Evolutionary conservation across 768 basidiomycete genomes (phyloP).

Genomic region (Boletus vinaceobasis): DNA sequence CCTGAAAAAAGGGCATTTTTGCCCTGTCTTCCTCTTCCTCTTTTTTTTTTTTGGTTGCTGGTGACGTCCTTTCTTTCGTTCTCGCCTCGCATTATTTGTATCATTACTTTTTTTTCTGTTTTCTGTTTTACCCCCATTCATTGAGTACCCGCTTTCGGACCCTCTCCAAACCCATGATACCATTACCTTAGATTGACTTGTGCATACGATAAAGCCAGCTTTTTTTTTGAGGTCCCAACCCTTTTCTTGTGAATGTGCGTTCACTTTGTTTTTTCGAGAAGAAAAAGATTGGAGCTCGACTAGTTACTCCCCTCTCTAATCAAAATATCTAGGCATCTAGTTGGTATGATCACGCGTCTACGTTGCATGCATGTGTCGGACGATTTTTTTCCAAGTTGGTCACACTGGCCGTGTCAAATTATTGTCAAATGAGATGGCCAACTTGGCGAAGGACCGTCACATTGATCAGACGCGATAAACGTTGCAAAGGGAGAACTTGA

Average conservation of each 20-base stretch:
- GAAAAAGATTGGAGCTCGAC: not conserved
- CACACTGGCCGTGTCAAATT: not conserved
- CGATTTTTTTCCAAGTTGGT: not conserved
- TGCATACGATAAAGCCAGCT: constrained; percentile 15
- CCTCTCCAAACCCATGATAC: constrained; percentile 10
- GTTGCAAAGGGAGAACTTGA: too few species aligned
- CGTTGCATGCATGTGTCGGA: not conserved
- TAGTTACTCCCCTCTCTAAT: constrained; percentile 2
- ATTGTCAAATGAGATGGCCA: too few species aligned
- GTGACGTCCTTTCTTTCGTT: not conserved
- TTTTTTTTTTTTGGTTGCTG: not conserved
- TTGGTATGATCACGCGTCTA: not conserved
- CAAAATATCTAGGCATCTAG: not conserved
- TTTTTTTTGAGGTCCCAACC: constrained; percentile 1
- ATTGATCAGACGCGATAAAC: too few species aligned
- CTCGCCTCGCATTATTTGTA: not conserved
- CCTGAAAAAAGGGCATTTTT: not conserved
- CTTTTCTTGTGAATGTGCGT: constrained; percentile 4
- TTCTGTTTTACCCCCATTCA: too few species aligned
- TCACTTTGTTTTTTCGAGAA: not conserved
- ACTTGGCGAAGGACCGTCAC: too few species aligned
- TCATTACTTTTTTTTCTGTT: not conserved
- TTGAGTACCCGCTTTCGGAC: constrained; percentile 10
- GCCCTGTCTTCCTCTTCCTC: not conserved
- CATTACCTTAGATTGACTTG: constrained; percentile 12